phyloP scores from a whole-genome alignment of 78 protist species.

The Diacronema lutheri region DNA sequence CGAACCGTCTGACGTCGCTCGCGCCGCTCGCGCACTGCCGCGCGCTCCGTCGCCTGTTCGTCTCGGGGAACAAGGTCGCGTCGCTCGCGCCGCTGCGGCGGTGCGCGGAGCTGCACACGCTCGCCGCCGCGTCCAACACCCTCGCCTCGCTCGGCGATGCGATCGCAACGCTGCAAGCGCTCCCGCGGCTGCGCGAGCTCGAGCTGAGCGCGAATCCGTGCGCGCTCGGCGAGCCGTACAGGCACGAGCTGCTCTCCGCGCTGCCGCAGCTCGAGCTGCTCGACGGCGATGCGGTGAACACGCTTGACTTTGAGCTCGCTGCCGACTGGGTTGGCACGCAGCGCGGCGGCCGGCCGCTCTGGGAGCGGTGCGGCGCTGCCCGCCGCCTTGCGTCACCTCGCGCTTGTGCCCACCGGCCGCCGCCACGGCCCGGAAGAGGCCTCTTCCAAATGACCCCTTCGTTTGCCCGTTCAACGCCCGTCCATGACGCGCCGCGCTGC shows the following conservation, averaged over 20 bases:
- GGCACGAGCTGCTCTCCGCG: background rate
- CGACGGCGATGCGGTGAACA: background rate
- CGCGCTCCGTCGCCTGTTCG: background rate
- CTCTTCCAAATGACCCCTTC: too few species aligned
- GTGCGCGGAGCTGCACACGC: background rate
- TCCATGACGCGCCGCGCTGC: too few species aligned
- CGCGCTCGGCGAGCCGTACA: constrained; percentile 1
- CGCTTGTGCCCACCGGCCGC: too few species aligned
- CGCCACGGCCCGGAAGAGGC: too few species aligned
- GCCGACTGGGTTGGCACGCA: too few species aligned
- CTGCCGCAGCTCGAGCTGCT: background rate
- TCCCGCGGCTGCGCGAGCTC: background rate
- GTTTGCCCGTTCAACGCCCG: too few species aligned
- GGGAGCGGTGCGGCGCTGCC: too few species aligned
- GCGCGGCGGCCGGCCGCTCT: too few species aligned
- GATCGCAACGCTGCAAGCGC: background rate
- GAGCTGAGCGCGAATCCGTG: background rate
- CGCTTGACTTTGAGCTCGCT: background rate
- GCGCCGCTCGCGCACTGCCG: background rate
- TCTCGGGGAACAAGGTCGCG: background rate
- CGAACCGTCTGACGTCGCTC: background rate
- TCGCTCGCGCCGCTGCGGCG: background rate
- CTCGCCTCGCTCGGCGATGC: background rate
- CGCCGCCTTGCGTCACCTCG: too few species aligned
- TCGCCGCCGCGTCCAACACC: background rate